Base-by-base conservation (phyloP, 108 stramenopile species). In the Fistulifera pelliculosa region DNA sequence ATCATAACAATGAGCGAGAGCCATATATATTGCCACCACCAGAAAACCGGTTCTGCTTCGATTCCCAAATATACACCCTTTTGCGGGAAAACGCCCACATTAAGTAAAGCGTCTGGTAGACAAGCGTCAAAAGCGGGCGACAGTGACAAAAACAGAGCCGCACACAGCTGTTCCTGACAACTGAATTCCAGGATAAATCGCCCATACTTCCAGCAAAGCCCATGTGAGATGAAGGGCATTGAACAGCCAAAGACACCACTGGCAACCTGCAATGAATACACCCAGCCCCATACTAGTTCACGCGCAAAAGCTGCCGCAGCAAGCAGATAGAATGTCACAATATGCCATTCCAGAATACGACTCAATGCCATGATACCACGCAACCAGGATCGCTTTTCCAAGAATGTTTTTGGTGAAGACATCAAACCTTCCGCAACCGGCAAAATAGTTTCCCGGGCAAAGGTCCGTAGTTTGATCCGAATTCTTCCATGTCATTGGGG, bases 21-120 rank as follows among this genome's bases (percentile, higher is more conserved):
- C 94, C 94, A 96, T 39, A 96, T 74, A 57, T 96, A 94, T 66
- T 96, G 95, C 95, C 95, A 96, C 92, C 92, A 96, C 95, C 95
- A 96, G 64, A 94, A 96, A 12, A 80, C 75, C 1, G 77, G 71
- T 57, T 90, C 85, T 24, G 77, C 85, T 53, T 85, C 86, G 45
- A 92, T 81, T 38, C 87, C 90, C 45, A 89, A 74, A 50, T 75
- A 74, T n/a, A 19, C 68, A 16, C 81, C 80, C 42, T 69, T 68
- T 50, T 73, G 50, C n/a, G 81, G 81, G 83, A 87, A 58, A 93
- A 91, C 0, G 95, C 86, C 95, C 95, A 96, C 73, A 88, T 82
- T 14, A 94, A 59, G 58, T 94, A 96, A 31, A 94, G 68, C 16
- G 82, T 88, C 73, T 98, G 97, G 63, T 96, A 96, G 38, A 85